Conservation (phyloP, 441 rosid genomes). For the Codiaeum variegatum region DNA sequence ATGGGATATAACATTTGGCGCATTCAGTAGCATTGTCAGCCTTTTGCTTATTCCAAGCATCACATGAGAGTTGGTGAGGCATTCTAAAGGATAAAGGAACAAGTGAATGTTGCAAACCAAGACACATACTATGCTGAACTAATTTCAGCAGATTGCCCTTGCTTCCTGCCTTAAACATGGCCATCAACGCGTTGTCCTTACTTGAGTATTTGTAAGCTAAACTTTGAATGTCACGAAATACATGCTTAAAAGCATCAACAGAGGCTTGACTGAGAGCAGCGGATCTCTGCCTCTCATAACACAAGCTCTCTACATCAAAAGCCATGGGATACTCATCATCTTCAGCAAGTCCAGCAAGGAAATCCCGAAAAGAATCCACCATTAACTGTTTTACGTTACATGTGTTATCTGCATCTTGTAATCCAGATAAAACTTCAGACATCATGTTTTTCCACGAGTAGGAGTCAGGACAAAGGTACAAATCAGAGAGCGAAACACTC, state of each 20-base stretch:
- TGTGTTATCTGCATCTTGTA: conserved; percentile 60
- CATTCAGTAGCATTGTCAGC: conserved; percentile 31
- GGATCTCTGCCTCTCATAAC: conserved; percentile 74
- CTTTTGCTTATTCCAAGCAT: conserved; percentile 63
- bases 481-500: conserved; percentile 76
- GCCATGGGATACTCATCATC: conserved; percentile 30
- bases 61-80: conserved; percentile 68
- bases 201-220: conserved; percentile 60
- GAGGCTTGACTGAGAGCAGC: conserved; percentile 70
- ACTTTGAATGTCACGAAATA: conserved; percentile 74
- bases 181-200: conserved; percentile 61
- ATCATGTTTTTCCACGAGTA: conserved; percentile 52
- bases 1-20: conserved; percentile 67
- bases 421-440: conserved; percentile 63
- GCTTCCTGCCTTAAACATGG: conserved; percentile 91
- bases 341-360: conserved; percentile 50
- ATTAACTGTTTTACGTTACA: conserved; percentile 67
- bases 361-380: conserved; percentile 60
- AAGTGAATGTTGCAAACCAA: conserved; percentile 81
- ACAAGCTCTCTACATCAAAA: conserved; percentile 42
- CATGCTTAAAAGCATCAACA: conserved; percentile 74
- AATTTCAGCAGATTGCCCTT: conserved; percentile 82
- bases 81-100: conserved; percentile 78
- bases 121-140: conserved; percentile 88
- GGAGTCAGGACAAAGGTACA: conserved; percentile 57